These are phyloP conservation scores for Exserohilum turcica DNA, from an alignment of 2,329 filamentous ascomycete genomes.

Conservation along the genomic window DNA sequence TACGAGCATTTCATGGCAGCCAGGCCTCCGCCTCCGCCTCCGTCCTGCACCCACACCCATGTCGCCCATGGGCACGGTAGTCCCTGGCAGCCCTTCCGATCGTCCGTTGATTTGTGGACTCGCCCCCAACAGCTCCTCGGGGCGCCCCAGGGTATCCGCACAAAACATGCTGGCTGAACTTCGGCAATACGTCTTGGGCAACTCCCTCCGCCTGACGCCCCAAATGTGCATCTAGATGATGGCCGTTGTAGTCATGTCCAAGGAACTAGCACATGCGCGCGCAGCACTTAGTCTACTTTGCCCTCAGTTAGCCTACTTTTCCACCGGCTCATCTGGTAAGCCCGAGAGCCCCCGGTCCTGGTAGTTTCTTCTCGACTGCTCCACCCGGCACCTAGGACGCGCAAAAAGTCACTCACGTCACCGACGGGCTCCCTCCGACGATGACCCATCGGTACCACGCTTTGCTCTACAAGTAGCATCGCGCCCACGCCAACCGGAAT, in stretches of 20 bases:
- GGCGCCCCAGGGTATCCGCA: conserved; percentile 1
- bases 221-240: conserved; percentile 5
- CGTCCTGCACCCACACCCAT: conserved; percentile 12
- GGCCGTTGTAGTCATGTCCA: conserved; percentile 9
- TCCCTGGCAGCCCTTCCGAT: conserved; percentile 7
- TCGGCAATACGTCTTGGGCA: conserved; percentile 23
- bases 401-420: conserved; percentile 16
- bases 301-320: background rate
- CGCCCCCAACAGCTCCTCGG: conserved; percentile 4
- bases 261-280: background rate
- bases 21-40: conserved; percentile 9
- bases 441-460: conserved; percentile 5
- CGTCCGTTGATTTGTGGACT: conserved; percentile 17
- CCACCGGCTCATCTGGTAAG: conserved; percentile 12
- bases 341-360: conserved; percentile 1
- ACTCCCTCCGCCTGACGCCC: conserved; percentile 3
- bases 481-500: conserved; percentile 10
- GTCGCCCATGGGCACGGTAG: conserved; percentile 1
- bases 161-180: conserved; percentile 21
- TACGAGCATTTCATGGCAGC: conserved; percentile 23
- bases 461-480: conserved; percentile 1
- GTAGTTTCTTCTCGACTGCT: conserved; percentile 8
- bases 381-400: conserved; percentile 13
- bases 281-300: background rate
- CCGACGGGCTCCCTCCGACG: conserved; percentile 9